Conservation (phyloP, 2,329 filamentous ascomycete genomes). For the Aspergillus amoenus region DNA sequence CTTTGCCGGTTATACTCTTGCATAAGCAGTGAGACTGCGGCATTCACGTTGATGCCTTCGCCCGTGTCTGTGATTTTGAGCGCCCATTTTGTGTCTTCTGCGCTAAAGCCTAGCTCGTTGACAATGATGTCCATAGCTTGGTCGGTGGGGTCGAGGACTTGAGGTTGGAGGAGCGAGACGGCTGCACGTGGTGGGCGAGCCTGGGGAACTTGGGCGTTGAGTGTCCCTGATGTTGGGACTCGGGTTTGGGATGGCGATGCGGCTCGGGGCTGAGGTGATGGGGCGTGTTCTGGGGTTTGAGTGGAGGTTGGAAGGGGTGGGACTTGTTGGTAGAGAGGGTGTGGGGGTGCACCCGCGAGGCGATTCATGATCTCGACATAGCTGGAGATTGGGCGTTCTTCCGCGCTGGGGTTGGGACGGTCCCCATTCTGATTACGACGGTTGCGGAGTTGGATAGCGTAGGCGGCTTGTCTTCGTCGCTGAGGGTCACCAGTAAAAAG, state of each 20-base stretch:
- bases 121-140: conserved; percentile 58
- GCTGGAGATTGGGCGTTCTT: conserved; percentile 42
- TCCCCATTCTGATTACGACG: conserved; percentile 21
- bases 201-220: background rate
- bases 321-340: conserved; percentile 13
- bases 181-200: background rate
- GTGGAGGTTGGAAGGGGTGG: conserved; percentile 9
- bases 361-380: conserved; percentile 38
- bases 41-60: conserved; percentile 57
- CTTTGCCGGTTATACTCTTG: conserved; percentile 33
- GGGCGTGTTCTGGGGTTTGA: background rate
- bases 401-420: conserved; percentile 27
- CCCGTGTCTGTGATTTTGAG: conserved; percentile 60
- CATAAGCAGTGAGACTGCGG: conserved; percentile 57
- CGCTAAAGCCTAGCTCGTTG: conserved; percentile 57
- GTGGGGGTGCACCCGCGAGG: conserved; percentile 27
- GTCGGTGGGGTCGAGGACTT: conserved; percentile 55
- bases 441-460: conserved; percentile 34
- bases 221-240: background rate
- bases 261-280: conserved; percentile 14
- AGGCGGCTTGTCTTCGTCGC: conserved; percentile 32
- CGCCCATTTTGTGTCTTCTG: conserved; percentile 56
- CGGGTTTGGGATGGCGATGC: background rate
- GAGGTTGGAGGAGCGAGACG: conserved; percentile 11
- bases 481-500: conserved; percentile 10